Evolutionary conservation across 108 stramenopile species (phyloP).

Genomic region (Skeletonema tropicum): DNA sequence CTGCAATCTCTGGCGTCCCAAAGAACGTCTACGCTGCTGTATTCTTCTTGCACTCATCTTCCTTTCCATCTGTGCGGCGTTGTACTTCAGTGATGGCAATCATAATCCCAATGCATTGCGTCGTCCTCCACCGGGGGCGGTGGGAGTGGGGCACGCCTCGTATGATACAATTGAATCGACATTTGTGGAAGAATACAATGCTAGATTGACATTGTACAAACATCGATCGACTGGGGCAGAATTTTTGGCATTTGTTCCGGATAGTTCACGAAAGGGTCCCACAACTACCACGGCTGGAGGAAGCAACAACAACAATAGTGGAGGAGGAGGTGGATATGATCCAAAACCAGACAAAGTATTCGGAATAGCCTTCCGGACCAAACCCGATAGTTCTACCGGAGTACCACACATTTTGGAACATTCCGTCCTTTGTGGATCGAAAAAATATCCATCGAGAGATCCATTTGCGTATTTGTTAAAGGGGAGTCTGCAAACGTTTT

Average conservation of each 20-base stretch:
- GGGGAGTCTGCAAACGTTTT: slow-evolving; percentile 91
- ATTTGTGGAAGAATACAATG: slow-evolving; percentile 26
- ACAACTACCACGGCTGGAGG: not conserved
- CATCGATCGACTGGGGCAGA: slow-evolving; percentile 80
- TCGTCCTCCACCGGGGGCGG: slow-evolving; percentile 25
- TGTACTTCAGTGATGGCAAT: not conserved
- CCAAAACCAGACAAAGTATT: slow-evolving; percentile 89
- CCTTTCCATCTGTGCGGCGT: not conserved
- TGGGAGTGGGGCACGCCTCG: slow-evolving; percentile 24
- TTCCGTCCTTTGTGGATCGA: slow-evolving; percentile 90
- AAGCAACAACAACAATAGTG: not conserved
- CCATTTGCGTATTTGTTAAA: slow-evolving; percentile 92
- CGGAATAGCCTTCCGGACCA: slow-evolving; percentile 94
- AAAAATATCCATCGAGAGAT: slow-evolving; percentile 90
- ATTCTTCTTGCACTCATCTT: slow-evolving; percentile 3
- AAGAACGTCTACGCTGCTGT: slow-evolving; percentile 19
- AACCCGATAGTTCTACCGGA: slow-evolving; percentile 79
- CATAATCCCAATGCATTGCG: not conserved
- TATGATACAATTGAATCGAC: slow-evolving; percentile 33
- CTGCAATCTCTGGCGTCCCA: slow-evolving; percentile 18
- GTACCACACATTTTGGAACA: slow-evolving; percentile 94
- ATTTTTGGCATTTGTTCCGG: slow-evolving; percentile 76
- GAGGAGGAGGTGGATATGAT: slow-evolving; percentile 41
- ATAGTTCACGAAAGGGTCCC: slow-evolving; percentile 16
- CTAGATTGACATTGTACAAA: slow-evolving; percentile 55